Evolutionary conservation across 805 yeast species (phyloP).

Genomic region (Candida orba): DNA sequence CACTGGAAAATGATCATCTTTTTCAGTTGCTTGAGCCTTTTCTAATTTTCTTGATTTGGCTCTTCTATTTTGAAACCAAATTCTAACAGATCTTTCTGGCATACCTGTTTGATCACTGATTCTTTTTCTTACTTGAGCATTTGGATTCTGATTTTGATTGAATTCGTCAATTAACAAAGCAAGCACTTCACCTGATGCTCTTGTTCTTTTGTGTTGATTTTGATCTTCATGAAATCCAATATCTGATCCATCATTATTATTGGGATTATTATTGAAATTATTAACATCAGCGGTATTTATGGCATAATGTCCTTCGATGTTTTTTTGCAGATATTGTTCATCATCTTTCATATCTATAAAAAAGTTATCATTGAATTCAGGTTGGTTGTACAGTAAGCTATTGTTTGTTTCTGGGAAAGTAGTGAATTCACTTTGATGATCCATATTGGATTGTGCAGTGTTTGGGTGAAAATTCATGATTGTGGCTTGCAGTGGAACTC

Average conservation of each 20-base stretch:
- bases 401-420: constrained; percentile 5
- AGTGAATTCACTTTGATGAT: constrained; percentile 4
- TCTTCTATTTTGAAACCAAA: constrained; percentile 89
- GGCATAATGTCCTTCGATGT: neutral
- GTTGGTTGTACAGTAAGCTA: constrained; percentile 8
- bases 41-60: constrained; percentile 69
- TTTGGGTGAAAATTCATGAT: neutral
- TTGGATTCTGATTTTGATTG: constrained; percentile 66
- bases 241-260: neutral
- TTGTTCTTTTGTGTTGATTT: constrained; percentile 41
- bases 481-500: too few species aligned
- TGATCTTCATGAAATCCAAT: neutral
- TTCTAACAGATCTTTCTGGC: constrained; percentile 83
- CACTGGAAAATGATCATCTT: constrained; percentile 12
- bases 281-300: neutral
- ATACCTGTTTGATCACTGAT: constrained; percentile 69
- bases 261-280: neutral
- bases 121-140: constrained; percentile 59
- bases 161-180: constrained; percentile 63
- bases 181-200: constrained; percentile 78
- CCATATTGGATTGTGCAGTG: constrained; percentile 1
- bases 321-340: neutral
- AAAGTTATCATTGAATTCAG: constrained; percentile 11
- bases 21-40: constrained; percentile 30
- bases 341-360: constrained; percentile 6